Evolutionary conservation across 352 stramenopile genomes (phyloP), one percentile per base, ranked within the genome.

Genomic region (Phytopythium chamaehyphon): DNA sequence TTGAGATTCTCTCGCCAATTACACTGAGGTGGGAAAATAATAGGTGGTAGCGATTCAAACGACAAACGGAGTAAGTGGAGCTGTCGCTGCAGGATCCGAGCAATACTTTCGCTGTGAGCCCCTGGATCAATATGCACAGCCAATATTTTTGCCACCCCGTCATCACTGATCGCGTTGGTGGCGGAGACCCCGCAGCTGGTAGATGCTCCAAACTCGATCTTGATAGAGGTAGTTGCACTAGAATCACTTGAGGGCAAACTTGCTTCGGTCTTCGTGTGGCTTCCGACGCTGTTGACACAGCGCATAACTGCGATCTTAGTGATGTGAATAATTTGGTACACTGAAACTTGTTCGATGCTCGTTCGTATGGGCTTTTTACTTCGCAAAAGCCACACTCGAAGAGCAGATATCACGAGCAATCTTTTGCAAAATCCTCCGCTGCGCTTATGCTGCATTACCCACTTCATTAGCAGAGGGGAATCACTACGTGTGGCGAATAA

Each of bases 1-100:
- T 56, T 50, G 16, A 82, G 81, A 51, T 76, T 79, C 47, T 89
- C 78, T 40, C 69, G 62, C 77, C 77, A 86, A 24, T 67, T 59
- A 18, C 66, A 84, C 22, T 76, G 55, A 8, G 52, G 35, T 12
- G 74, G 73, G 0, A 86, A 57, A 0, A 40, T 36, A 8, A 86
- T 45, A 0, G 45, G 36, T 4, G 79, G 72, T 4, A 65, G 52
- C 6, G 65, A 44, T 44, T 62, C 57, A 39, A 86, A 83, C 21
- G 61, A 74, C 9, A 88, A 52, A 33, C 67, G 69, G 38, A 88
- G 57, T 0, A 40, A 50, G 22, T 88, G 57, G 2, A 90, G 53
- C 23, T 71, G 51, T 8, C 76, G 76, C 47, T 90, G 76, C 6
- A 83, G 44, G 0, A 90, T 57, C 0, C 71, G 64, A 24, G 73